Evolutionary conservation across 352 stramenopile species (phyloP).

Genomic region (Blastocystis sp.): DNA sequence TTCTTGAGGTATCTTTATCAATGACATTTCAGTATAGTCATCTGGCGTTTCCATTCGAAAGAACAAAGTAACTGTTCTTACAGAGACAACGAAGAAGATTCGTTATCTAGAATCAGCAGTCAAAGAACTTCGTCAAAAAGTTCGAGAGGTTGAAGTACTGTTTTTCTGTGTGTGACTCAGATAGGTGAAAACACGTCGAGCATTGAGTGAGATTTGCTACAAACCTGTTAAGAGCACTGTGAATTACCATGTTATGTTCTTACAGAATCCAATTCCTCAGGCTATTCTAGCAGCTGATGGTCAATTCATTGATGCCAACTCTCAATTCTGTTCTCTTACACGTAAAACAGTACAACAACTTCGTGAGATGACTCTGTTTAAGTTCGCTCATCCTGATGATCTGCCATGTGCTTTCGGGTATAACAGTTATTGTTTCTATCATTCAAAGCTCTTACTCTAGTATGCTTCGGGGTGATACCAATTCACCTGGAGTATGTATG

Average conservation of each 20-base stretch:
- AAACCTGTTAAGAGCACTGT: background rate
- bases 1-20: slow-evolving; percentile 33
- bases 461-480: slow-evolving; percentile 19
- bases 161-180: background rate
- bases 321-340: slow-evolving; percentile 48
- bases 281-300: slow-evolving; percentile 47
- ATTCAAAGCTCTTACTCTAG: slow-evolving; percentile 20
- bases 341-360: slow-evolving; percentile 21
- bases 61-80: slow-evolving; percentile 61
- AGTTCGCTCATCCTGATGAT: slow-evolving; percentile 59
- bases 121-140: slow-evolving; percentile 51
- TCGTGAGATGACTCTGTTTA: slow-evolving; percentile 52
- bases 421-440: background rate
- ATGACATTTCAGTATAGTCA: background rate
- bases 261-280: slow-evolving; percentile 59
- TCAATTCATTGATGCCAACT: slow-evolving; percentile 60
- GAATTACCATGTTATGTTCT: slow-evolving; percentile 61
- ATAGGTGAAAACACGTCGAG: slow-evolving; percentile 12
- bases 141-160: slow-evolving; percentile 23
- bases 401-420: slow-evolving; percentile 60
- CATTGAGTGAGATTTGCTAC: slow-evolving; percentile 9
- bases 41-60: slow-evolving; percentile 56
- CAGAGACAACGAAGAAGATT: slow-evolving; percentile 59
- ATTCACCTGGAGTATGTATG: slow-evolving; percentile 36
- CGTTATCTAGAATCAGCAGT: slow-evolving; percentile 51